Evolutionary conservation across 2,329 filamentous ascomycete genomes (phyloP).

Genomic region (Stagonosporopsis tanaceti): DNA sequence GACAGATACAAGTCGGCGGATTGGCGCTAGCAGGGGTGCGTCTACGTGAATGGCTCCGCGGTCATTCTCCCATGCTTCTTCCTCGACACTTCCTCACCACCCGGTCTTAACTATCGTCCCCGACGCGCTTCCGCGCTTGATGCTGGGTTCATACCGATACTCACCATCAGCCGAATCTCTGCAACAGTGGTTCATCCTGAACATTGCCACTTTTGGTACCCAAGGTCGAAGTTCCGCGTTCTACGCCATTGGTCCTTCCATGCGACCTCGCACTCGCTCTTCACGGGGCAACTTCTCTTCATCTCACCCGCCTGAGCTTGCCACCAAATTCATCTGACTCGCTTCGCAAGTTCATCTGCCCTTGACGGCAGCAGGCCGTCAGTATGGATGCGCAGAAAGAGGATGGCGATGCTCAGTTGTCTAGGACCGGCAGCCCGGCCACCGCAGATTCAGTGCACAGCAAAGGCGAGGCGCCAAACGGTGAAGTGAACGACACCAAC

Average conservation of each 20-base stretch:
- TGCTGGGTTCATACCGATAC: slow-evolving; percentile 14
- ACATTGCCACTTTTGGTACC: slow-evolving; percentile 26
- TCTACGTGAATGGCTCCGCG: slow-evolving; percentile 34
- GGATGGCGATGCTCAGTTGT: slow-evolving; percentile 45
- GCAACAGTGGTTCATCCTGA: slow-evolving; percentile 5
- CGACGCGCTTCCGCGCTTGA: slow-evolving; percentile 24
- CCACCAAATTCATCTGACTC: slow-evolving; percentile 32
- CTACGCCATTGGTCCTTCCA: slow-evolving; percentile 46
- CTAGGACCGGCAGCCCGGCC: slow-evolving; percentile 41
- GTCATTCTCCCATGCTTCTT: slow-evolving; percentile 27
- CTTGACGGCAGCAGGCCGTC: slow-evolving; percentile 33
- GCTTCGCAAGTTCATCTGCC: slow-evolving; percentile 28
- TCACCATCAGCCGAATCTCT: slow-evolving; percentile 33
- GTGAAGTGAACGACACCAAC: slow-evolving; percentile 26
- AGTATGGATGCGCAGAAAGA: slow-evolving; percentile 49
- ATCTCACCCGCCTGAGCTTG: slow-evolving; percentile 35
- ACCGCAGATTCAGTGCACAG: slow-evolving; percentile 39
- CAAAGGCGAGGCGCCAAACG: slow-evolving; percentile 40
- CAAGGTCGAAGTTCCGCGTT: slow-evolving; percentile 36
- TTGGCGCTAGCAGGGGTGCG: not conserved
- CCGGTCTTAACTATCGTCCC: slow-evolving; percentile 28
- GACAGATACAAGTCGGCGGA: slow-evolving; percentile 10
- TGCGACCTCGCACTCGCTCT: slow-evolving; percentile 48
- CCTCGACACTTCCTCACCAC: slow-evolving; percentile 36
- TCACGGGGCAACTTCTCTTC: slow-evolving; percentile 37